Base-by-base conservation (phyloP, 164 flowering plant species). In the Vitis rupestris region DNA sequence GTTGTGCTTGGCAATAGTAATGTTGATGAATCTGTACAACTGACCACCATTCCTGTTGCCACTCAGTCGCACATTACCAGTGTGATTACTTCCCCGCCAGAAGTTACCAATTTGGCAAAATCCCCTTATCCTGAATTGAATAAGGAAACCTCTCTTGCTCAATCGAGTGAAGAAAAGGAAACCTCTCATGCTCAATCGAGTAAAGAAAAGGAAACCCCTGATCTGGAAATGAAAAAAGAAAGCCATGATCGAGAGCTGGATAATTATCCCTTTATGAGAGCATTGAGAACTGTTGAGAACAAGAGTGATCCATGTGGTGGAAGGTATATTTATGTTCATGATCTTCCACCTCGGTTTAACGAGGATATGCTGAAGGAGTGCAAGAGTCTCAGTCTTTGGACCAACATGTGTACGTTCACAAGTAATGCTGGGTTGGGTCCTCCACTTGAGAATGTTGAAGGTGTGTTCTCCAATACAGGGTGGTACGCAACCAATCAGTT, bases 401-500 rank as follows among this genome's bases (percentile, higher is more conserved):
- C 92, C 53, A 84, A 92, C 63, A 92, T 92, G 99, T 94, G 99
- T 63, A 89, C 85, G 78, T 92, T 87, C 83, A 86, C 82, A 0
- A 84, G 72, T 13, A 92, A 90, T 81, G 86, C 85, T 0, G 97
- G 99, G 65, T 81, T 92, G n/a, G 99, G 99, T 19, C 97, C 97
- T 0, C 93, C 92, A 3, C 83, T 92, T 1, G 91, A 86, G 79
- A 92, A 94, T 70, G 76, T 66, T 1, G 86, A 87, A 61, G 94
- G 97, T 48, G 97, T 92, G 48, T 90, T 92, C 80, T 87, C 91
- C 0, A 66, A 85, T 69, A 82, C 84, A 0, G 95, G 99, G 2
- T 94, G 97, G 98, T 89, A 90, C 69, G 94, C 90, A 0, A 92
- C 98, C 0, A 90, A 94, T 69, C 98, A 92, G 78, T 94, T 92